Evolutionary conservation across 177 flowering plant species (phyloP), one percentile per base, ranked within the genome.

Genomic region (Telopea speciosissima): DNA sequence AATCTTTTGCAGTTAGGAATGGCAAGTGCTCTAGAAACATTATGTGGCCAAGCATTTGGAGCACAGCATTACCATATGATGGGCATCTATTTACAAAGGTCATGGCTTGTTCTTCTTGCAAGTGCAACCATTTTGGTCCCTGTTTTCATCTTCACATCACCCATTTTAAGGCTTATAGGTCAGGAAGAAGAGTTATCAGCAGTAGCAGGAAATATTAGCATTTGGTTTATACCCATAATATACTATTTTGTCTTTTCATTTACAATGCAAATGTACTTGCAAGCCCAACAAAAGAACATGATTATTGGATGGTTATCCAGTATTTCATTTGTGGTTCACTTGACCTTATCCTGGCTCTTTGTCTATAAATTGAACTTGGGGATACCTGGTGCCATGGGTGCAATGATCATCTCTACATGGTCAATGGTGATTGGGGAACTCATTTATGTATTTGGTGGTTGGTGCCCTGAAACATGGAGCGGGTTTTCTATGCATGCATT

Each of bases 211-310:
- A 33, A 40, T 0, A 77, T 84, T 36, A 36, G 40, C 40, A 36
- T 36, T 36, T 36, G 40, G 40, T 36, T 36, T 36, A 36, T 36
- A 36, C 54, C 72, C 83, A 3, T 54, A 77, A 4, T 85, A 83
- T 84, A 78, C 83, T 73, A 81, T 85, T 22, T 36, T 36, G 40
- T 36, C 5, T 36, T 36, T 36, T 36, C 40, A 36, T 5, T 75
- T 62, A 82, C 87, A 11, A 76, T 74, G 54, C 85, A 82, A 68
- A 77, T 70, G 81, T 84, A 63, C 75, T 62, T 84, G 10, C 85
- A 81, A 72, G 81, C 82, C 24, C 88, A 85, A 56, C 73, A 74
- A 33, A 85, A 79, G 77, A 83, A 83, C 77, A 72, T 66, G 66
- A 44, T 84, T 21, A 44, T 84, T 1, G 83, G 40, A 36, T 36